Base-by-base conservation (phyloP, 2,329 filamentous ascomycete species). In the Aspergillus transmontanensis region DNA sequence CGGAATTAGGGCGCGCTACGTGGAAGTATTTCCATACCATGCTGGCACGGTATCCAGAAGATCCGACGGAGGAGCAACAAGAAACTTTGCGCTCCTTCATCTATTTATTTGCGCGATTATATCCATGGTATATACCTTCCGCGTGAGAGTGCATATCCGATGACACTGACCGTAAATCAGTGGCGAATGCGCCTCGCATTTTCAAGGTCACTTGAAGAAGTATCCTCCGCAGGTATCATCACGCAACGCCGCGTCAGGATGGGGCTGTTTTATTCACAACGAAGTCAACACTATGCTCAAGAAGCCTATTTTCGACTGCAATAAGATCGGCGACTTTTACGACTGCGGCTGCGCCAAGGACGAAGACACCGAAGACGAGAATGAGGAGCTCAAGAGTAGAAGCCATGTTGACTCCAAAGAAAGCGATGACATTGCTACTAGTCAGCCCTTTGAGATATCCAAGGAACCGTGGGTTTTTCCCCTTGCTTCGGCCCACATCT, bases 11-110 rank as follows among this genome's bases (percentile, higher is more conserved):
- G 65, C 84, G 87, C 65, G 85, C 87, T 61, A 84, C 87, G 41
- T 90, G 87, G 87, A 88, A 88, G 71, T 82, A 88, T 66, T 82
- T 90, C 67, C 87, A 90, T 74, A 90, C 87, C 21, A 87, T 87
- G 63, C 88, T 90, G 80, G 86, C 86, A 59, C 83, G 86, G 67
- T 90, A 88, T 72, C 87, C 87, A 14, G 87, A 89, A 70, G 83
- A 85, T 63, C 87, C 87, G 2, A 86, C 84, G 0, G 75, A 80
- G 26, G 87, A 89, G 60, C 86, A 90, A 72, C 84, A 85, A 69
- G 80, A 84, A 57, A 85, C 87, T 5, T 73, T 90, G 65, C 81
- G 84, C 61, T 84, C 83, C 59, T 90, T 86, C 71, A 84, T 90
- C 60, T 84, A 88, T 71, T 79, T 90, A 7, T 90, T 89, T 72